Evolutionary conservation across 352 stramenopile species (phyloP).

Genomic region (Globisporangium paroecandrum): DNA sequence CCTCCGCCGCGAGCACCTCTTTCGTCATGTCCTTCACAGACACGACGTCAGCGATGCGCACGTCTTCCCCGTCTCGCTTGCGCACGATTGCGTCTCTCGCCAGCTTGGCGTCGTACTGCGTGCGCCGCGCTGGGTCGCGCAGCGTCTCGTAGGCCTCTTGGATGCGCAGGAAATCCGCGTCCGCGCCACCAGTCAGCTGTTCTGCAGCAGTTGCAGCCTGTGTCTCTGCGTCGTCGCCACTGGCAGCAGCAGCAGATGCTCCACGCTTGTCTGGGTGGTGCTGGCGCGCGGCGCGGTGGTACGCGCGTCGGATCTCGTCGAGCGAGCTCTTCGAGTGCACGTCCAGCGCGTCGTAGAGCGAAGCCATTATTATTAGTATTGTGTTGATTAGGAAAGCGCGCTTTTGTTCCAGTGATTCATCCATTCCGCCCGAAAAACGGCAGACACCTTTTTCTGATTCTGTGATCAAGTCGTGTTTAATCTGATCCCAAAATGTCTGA

Average conservation of each 20-base stretch:
- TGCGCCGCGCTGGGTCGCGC: constrained; percentile 34
- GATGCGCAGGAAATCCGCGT: constrained; percentile 44
- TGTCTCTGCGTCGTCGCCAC: not conserved
- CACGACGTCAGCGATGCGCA: constrained; percentile 73
- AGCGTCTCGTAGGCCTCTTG: constrained; percentile 74
- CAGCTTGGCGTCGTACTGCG: constrained; percentile 55
- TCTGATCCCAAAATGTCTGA: too few relatives aligned
- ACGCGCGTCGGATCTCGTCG: constrained; percentile 69
- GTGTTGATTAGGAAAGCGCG: too few relatives aligned
- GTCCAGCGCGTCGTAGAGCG: constrained; percentile 58
- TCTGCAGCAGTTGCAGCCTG: not conserved
- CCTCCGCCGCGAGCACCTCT: constrained; percentile 23
- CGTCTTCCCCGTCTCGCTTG: constrained; percentile 38
- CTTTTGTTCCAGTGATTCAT: too few relatives aligned
- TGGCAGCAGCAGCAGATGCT: too few relatives aligned
- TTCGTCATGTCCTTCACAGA: constrained; percentile 38
- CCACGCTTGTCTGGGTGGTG: constrained; percentile 67
- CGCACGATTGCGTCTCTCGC: constrained; percentile 29
- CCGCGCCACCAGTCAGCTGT: constrained; percentile 14
- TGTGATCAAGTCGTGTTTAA: too few relatives aligned
- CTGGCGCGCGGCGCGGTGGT: constrained; percentile 54
- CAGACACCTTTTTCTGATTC: too few relatives aligned
- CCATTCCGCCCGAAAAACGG: too few relatives aligned
- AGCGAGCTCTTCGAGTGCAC: constrained; percentile 35
- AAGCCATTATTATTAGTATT: constrained; percentile 8